A percentile compares a stretch with the other conserved stretches of the same genome.
These are phyloP conservation scores for Calycina herbarum DNA, from an alignment of 2,329 filamentous ascomycete genomes.

Conservation along the genomic window DNA sequence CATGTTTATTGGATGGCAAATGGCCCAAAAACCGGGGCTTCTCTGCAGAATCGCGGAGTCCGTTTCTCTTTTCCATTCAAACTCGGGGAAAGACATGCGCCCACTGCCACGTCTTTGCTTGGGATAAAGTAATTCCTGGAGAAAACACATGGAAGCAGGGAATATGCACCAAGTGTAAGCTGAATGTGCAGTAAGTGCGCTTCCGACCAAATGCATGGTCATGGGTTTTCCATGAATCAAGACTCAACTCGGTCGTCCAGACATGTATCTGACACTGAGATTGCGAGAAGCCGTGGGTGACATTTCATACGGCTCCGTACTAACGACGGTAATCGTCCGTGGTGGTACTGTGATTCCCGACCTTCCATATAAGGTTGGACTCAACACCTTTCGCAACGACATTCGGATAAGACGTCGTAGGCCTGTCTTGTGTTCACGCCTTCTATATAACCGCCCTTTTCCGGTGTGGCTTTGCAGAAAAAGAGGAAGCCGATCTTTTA, in stretches of 20 bases:
- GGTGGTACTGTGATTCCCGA: slow-evolving; percentile 2
- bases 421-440: not conserved
- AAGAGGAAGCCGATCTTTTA: not conserved
- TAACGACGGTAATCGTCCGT: not conserved
- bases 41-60: not conserved
- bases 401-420: not conserved
- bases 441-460: not conserved
- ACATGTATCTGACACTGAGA: slow-evolving; percentile 3
- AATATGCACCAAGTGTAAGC: slow-evolving; percentile 1
- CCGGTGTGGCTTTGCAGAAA: not conserved
- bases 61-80: not conserved
- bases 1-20: not conserved
- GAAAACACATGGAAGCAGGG: slow-evolving; percentile 8
- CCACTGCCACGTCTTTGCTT: slow-evolving; percentile 7
- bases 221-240: not conserved
- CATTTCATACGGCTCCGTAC: not conserved
- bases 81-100: not conserved
- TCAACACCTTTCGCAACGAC: not conserved
- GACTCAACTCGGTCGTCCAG: not conserved
- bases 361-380: slow-evolving; percentile 6
- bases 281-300: not conserved
- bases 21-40: not conserved
- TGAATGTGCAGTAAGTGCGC: not conserved
- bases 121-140: slow-evolving; percentile 2
- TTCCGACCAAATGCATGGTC: not conserved